Evolutionary conservation across 2,329 filamentous ascomycete genomes (phyloP), one percentile per base, ranked within the genome.

Genomic region (Pleomassaria siparia): DNA sequence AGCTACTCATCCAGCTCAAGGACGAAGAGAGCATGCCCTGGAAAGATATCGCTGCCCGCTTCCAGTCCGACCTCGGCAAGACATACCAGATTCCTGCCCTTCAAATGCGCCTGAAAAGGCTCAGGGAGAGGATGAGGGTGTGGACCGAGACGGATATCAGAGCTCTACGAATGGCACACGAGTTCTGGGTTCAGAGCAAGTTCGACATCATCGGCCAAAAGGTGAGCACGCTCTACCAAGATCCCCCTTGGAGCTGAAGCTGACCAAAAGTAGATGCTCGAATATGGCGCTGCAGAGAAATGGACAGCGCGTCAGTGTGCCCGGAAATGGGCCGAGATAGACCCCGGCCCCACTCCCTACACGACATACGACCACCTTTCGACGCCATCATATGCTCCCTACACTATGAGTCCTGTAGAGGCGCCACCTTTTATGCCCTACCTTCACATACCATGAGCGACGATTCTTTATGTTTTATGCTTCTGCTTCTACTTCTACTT

Each of bases 41-140:
- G 78, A 80, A 80, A 58, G 78, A 80, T 47, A 80, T 80, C 49
- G 76, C 75, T 8, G 67, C 70, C 6, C 74, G 74, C 18, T 80
- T 80, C 60, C 70, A 76, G 46, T 70, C 69, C 11, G 76, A 79
- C 24, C 65, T 75, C 22, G 75, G 75, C 46, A 76, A 78, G 56
- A 69, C 63, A 4, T 75, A 77, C 51, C 74, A 79, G 51, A 76
- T 80, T 40, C 76, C 78, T 3, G 76, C 77, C 7, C 64, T 81
- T 25, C 78, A 81, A 56, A 81, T 81, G 78, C 75, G 77, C 16
- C 73, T 77, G 54, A 80, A 79, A 60, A 70, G 78, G 29, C 64
- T 80, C 29, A 67, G 75, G 15, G 77, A 80, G 56, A 72, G 75
- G 39, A 73, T 78, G 62, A 73, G 78, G 18, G 67, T 74, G 1